Percentiles rank a stretch among this genome's conserved stretches.
Conservation (phyloP, 169 alveolate genomes). For the Eimeria falciformis region DNA sequence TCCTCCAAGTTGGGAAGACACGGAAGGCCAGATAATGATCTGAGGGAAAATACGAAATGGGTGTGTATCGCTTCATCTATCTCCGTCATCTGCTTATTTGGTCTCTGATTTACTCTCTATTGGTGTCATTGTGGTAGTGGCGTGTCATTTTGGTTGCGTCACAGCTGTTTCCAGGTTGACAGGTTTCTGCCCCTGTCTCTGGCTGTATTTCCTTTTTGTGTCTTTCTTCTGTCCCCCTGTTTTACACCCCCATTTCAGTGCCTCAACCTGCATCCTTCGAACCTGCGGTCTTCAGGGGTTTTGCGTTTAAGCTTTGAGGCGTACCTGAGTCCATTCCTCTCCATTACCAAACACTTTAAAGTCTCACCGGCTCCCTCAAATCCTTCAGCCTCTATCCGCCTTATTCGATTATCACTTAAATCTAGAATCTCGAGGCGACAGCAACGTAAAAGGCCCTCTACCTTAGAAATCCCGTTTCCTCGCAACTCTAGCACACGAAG, state of each 20-base stretch:
- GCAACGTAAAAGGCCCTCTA: conserved; percentile 54
- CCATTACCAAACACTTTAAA: conserved; percentile 51
- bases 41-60: neutral
- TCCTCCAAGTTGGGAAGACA: conserved; percentile 58
- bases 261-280: neutral
- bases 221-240: neutral
- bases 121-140: no score
- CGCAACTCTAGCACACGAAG: conserved; percentile 60
- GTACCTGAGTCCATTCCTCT: conserved; percentile 74
- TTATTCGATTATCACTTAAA: conserved; percentile 65
- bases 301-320: neutral
- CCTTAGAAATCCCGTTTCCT: conserved; percentile 50
- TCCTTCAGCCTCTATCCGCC: conserved; percentile 59
- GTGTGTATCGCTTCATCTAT: neutral
- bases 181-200: neutral
- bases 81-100: no score
- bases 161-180: neutral
- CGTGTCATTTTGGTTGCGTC: no score
- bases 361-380: conserved; percentile 46
- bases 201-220: neutral
- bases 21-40: conserved; percentile 55
- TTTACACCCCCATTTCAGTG: neutral
- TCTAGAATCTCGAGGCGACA: conserved; percentile 66
- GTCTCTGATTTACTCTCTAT: no score
- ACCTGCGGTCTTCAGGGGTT: neutral